phyloP scores from a whole-genome alignment of 257 asterid species.

The Solanum ossicruentum region DNA sequence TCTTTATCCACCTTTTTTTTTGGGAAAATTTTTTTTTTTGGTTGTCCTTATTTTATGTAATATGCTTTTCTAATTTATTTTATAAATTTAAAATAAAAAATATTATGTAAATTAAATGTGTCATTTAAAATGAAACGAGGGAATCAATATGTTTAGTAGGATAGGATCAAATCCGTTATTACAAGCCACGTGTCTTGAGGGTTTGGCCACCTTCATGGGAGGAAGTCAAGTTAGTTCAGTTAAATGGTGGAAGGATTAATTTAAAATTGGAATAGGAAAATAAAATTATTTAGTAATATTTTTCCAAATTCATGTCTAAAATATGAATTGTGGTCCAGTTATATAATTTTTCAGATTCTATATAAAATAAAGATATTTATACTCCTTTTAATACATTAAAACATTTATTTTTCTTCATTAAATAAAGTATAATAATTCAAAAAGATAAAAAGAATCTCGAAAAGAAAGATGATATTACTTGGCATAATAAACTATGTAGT shows the following conservation, averaged over 20 bases:
- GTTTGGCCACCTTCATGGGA: background rate
- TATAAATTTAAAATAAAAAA: too few species aligned
- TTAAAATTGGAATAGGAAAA: background rate
- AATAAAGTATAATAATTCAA: background rate
- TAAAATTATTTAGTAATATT: background rate
- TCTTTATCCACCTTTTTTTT: background rate
- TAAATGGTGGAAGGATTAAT: background rate
- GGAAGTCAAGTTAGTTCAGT: background rate
- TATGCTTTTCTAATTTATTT: too few species aligned
- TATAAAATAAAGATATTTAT: background rate
- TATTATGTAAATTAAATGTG: too few species aligned
- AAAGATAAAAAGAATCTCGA: background rate
- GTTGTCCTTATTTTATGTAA: too few species aligned
- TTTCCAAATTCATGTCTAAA: background rate
- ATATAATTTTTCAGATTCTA: background rate
- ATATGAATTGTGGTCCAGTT: background rate
- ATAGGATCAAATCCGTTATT: background rate
- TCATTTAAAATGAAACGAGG: too few species aligned
- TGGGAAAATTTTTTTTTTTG: too few species aligned
- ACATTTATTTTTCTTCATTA: background rate
- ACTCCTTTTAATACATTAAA: background rate
- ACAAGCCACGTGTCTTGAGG: background rate
- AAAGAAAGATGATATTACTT: background rate
- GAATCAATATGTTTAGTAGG: background rate
- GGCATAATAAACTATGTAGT: background rate